These are phyloP conservation scores for Mucor racemosus DNA, from an alignment of 371 early-diverging fungal species.

Conservation along the genomic window DNA sequence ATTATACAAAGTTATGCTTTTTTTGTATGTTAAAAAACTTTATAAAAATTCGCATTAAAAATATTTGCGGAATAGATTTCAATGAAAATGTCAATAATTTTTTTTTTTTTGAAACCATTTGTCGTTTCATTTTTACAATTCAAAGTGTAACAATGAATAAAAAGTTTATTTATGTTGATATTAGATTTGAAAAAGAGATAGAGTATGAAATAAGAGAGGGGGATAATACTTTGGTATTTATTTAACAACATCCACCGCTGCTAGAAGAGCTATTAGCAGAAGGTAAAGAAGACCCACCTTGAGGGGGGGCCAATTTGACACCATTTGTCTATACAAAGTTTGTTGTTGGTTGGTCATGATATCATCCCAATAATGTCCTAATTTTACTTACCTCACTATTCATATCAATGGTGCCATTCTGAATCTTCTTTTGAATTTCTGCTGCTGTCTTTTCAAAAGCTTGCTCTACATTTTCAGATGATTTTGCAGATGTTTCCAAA, in stretches of 20 bases:
- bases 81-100: too few relatives aligned
- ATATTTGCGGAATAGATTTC: too few relatives aligned
- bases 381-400: slow-evolving; percentile 41
- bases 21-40: too few relatives aligned
- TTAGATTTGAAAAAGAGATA: not conserved
- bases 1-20: too few relatives aligned
- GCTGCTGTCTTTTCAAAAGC: slow-evolving; percentile 55
- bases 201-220: not conserved
- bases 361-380: not conserved
- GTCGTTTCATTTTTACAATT: not conserved
- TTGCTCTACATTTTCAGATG: slow-evolving; percentile 89
- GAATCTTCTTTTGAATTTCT: slow-evolving; percentile 51
- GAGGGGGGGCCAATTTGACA: slow-evolving; percentile 49
- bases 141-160: not conserved
- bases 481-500: slow-evolving; percentile 95
- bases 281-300: slow-evolving; percentile 54
- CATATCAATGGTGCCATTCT: slow-evolving; percentile 48
- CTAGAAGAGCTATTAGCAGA: slow-evolving; percentile 48
- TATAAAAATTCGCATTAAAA: too few relatives aligned
- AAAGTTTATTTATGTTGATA: not conserved
- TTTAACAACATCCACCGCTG: slow-evolving; percentile 50
- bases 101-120: too few relatives aligned
- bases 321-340: slow-evolving; percentile 41
- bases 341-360: not conserved
- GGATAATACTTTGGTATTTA: not conserved